Conservation (phyloP, 208 protist genomes). For the Crithidia thermophila region DNA sequence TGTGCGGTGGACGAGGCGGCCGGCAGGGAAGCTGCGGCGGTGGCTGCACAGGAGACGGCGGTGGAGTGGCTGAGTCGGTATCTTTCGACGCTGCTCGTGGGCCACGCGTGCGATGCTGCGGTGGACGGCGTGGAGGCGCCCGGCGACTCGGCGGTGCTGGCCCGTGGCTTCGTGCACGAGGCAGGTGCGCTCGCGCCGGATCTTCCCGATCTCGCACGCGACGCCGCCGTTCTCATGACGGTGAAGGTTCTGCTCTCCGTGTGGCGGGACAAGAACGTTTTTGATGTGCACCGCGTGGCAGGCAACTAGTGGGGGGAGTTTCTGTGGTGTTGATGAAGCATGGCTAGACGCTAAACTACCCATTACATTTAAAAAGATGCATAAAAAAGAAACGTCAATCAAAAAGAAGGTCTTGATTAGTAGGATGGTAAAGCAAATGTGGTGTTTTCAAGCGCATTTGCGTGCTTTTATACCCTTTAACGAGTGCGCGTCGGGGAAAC, state of each 20-base stretch:
- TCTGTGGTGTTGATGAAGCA: too few species aligned
- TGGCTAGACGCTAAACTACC: too few species aligned
- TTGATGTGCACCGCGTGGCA: constrained; percentile 26
- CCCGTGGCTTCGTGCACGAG: constrained; percentile 32
- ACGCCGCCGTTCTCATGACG: constrained; percentile 19
- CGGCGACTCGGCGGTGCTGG: constrained; percentile 11
- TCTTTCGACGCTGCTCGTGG: constrained; percentile 34
- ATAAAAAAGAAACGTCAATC: too few species aligned
- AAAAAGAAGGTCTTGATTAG: too few species aligned
- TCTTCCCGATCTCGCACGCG: constrained; percentile 17
- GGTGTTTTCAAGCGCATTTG: too few species aligned
- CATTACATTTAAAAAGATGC: too few species aligned
- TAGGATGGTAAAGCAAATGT: too few species aligned
- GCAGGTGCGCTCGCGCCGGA: constrained; percentile 5
- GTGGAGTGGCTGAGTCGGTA: constrained; percentile 43
- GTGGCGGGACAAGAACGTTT: constrained; percentile 71
- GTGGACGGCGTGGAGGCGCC: constrained; percentile 7
- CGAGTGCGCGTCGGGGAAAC: too few species aligned
- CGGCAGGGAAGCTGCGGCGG: not conserved
- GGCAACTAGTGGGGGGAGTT: not conserved
- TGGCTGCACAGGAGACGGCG: constrained; percentile 1
- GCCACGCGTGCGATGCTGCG: constrained; percentile 25
- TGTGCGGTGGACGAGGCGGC: not conserved
- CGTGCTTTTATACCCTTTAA: too few species aligned
- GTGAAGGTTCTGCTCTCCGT: constrained; percentile 20